Base-by-base conservation (phyloP, 2,329 filamentous ascomycete species). In the Colletotrichum sp. region DNA sequence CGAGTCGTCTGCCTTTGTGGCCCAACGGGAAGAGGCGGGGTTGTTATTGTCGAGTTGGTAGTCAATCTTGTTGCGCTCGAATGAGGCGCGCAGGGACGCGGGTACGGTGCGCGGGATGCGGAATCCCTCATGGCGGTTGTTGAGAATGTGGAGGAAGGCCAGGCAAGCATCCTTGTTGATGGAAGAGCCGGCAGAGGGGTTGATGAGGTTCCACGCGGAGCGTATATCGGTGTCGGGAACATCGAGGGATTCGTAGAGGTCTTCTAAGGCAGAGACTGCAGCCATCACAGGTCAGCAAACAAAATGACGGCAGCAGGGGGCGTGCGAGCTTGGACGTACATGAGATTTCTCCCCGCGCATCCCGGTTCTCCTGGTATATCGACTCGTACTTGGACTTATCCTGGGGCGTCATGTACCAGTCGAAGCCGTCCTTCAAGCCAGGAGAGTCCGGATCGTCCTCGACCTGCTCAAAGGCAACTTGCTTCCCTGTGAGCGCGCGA, bases 401-500 rank as follows among this genome's bases (percentile, higher is more conserved):
- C 34, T 89, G 86, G 1, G 97, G 97, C 76, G 93, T 96, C 95
- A 99, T 99, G 88, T 99, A 99, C 97, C 97, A 99, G 85, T 99
- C 97, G 85, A 99, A 99, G 15, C 96, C 96, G 85, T 98, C 96
- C 84, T 98, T 98, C 78, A 99, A 89, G 1, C 96, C 96, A 2
- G 93, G 92, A 6, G 93, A 92, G 80, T 98, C 96, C 78, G 93
- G 92, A 76, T 98, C 95, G 80, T 96, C 94, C 71, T 96, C 94
- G 76, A 98, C 92, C 77, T 92, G 91, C 85, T 98, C 96, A 84
- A 99, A 98, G 80, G 94, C 92, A 69, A 94, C 91, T 79, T 95
- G 94, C 79, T 93, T 93, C 77, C 94, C 94, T 16, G 93, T 94
- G 78, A 99, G 89, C 61, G 96, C 96, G 71, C 94, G 91, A 78